Evolutionary conservation across 208 protist genomes (phyloP).

Genomic region (Leishmania arabica): DNA sequence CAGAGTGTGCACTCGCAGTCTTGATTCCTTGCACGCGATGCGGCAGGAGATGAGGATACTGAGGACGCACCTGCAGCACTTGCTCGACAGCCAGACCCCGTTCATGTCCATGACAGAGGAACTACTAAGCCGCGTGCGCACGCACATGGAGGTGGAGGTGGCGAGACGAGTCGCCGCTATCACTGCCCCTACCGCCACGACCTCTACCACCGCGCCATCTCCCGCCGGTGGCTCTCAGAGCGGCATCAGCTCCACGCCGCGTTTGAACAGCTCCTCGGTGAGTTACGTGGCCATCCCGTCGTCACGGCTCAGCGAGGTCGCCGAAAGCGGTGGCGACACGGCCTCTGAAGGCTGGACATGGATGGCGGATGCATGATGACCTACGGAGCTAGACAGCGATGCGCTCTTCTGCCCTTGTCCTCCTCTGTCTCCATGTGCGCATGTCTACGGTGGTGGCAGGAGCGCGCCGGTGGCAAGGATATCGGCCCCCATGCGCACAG

Average conservation of each 20-base stretch:
- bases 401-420: neutral
- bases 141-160: slow-evolving; percentile 33
- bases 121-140: slow-evolving; percentile 29
- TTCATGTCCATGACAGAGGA: slow-evolving; percentile 44
- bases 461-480: neutral
- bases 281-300: neutral
- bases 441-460: neutral
- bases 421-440: neutral
- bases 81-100: slow-evolving; percentile 36
- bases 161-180: slow-evolving; percentile 6
- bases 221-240: neutral
- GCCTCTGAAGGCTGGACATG: neutral
- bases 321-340: neutral
- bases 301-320: neutral
- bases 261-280: neutral
- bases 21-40: slow-evolving; percentile 29
- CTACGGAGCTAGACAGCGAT: neutral
- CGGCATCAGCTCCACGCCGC: neutral
- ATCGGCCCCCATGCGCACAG: neutral
- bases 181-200: slow-evolving; percentile 1
- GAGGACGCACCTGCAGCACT: slow-evolving; percentile 35
- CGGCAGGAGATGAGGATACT: slow-evolving; percentile 40
- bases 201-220: neutral
- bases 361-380: neutral
- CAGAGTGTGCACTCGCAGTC: slow-evolving; percentile 24